phyloP scores from a whole-genome alignment of 108 stramenopile species.

The Schizochytrium sp. region DNA sequence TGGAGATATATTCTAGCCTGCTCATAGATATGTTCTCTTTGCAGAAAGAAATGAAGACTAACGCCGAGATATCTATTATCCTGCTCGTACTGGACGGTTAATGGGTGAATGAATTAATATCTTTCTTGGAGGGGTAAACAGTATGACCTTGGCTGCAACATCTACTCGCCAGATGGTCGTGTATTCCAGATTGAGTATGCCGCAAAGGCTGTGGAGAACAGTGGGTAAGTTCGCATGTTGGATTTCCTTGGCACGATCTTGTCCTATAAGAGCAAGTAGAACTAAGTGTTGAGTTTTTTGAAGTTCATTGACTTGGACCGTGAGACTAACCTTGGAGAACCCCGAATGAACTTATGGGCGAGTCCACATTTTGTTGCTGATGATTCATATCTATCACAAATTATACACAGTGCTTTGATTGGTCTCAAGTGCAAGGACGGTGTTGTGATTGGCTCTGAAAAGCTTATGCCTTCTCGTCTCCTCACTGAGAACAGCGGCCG shows the following conservation, averaged over 20 bases:
- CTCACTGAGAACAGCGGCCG: slow-evolving; percentile 82
- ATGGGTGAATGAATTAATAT: background rate
- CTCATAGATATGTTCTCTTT: too few species aligned
- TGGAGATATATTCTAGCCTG: too few species aligned
- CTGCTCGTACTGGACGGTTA: background rate
- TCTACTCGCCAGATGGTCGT: slow-evolving; percentile 97
- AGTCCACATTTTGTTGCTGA: background rate
- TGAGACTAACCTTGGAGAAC: background rate
- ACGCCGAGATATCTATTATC: too few species aligned
- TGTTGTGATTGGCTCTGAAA: slow-evolving; percentile 94
- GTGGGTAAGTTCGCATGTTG: slow-evolving; percentile 69
- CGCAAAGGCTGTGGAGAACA: slow-evolving; percentile 88
- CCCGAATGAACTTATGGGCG: background rate
- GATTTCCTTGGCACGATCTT: background rate
- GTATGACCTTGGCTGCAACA: slow-evolving; percentile 66
- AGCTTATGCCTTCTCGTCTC: slow-evolving; percentile 90
- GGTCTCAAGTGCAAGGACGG: slow-evolving; percentile 96
- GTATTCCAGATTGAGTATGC: slow-evolving; percentile 97
- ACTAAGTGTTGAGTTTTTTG: background rate
- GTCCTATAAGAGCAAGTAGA: background rate
- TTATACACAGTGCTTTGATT: slow-evolving; percentile 80
- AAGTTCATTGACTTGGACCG: background rate
- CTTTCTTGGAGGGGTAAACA: background rate
- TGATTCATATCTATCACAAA: background rate
- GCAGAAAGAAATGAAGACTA: too few species aligned